Evolutionary conservation across 352 stramenopile species (phyloP), one percentile per base, ranked within the genome.

Genomic region (Pythium utonaiense): DNA sequence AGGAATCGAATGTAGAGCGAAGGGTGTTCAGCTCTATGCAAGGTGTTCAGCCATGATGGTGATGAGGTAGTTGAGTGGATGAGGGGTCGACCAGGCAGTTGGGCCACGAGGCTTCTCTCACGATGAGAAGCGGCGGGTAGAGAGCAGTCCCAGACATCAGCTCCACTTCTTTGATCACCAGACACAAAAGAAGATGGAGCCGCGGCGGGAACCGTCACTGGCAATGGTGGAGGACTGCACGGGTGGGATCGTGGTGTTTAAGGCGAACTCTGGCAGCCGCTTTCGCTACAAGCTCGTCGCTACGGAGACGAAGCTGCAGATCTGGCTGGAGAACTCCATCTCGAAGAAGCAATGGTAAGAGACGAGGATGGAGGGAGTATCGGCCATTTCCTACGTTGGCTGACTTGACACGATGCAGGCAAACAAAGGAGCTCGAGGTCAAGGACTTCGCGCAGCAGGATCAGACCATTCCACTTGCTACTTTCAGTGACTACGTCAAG

Each of bases 401-500:
- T 25, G 22, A 28, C 45, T 12, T n/a, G n/a, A n/a, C n/a, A n/a
- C n/a, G n/a, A n/a, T 28, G 4, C n/a, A 40, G 28, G 28, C 25
- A 25, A 41, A 27, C 48, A 19, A 19, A 6, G 4, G 27, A 36
- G 25, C 50, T 57, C 13, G 7, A 19, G 28, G 17, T 57, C 17
- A 36, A 42, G 19, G 50, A 57, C 36, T 57, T 57, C 2, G 50
- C 30, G 17, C 12, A 45, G 21, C 21, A 57, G n/a, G 24, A 28
- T 0, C 17, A 1, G 6, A 22, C 31, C 13, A 57, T 57, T 27
- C 50, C 50, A 36, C 28, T 28, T 7, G 28, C 50, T 3, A n/a
- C 50, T 6, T 47, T 57, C 12, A 19, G 47, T 0, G 50, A 57
- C 33, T 57, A 57, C 31, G 50, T 22, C 30, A 17, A n/a, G 21